Evolutionary conservation across 257 asterid genomes (phyloP).

Genomic region (Solanum stenotomum): DNA sequence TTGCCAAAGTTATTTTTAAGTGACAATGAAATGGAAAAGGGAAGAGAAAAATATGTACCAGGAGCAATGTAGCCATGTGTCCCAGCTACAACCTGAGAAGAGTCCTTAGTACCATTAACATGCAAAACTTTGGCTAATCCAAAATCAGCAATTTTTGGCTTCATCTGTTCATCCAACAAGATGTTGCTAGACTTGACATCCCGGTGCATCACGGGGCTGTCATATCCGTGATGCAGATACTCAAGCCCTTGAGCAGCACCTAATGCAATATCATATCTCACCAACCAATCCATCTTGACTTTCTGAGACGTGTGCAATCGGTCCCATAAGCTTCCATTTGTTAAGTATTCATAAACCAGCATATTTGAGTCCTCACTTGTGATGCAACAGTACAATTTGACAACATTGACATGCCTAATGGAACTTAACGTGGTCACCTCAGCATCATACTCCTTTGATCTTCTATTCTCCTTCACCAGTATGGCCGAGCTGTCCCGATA

Average conservation of each 20-base stretch:
- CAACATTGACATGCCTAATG: conserved; percentile 35
- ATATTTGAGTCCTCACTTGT: conserved; percentile 36
- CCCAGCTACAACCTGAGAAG: conserved; percentile 26
- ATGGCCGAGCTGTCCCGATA: conserved; percentile 19
- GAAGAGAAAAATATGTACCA: conserved; percentile 10
- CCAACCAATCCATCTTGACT: conserved; percentile 32
- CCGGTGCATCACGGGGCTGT: conserved; percentile 26
- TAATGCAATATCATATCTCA: conserved; percentile 27
- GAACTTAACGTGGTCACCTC: conserved; percentile 37
- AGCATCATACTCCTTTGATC: conserved; percentile 27
- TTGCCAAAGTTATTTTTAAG: background rate
- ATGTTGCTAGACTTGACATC: conserved; percentile 49
- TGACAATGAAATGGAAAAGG: background rate
- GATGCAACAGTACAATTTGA: conserved; percentile 34
- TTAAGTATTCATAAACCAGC: conserved; percentile 31
- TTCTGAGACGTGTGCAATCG: conserved; percentile 9
- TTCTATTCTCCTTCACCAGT: conserved; percentile 7
- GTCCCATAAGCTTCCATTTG: conserved; percentile 44
- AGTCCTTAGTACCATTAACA: conserved; percentile 8
- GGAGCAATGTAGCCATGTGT: conserved; percentile 41
- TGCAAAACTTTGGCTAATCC: conserved; percentile 33
- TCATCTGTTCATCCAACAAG: conserved; percentile 27
- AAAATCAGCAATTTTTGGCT: conserved; percentile 41
- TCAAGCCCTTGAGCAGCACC: conserved; percentile 42
- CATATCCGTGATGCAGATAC: conserved; percentile 39